phyloP scores from a whole-genome alignment of 176 grass and related monocot genomes.

The Aechmea fasciata region DNA sequence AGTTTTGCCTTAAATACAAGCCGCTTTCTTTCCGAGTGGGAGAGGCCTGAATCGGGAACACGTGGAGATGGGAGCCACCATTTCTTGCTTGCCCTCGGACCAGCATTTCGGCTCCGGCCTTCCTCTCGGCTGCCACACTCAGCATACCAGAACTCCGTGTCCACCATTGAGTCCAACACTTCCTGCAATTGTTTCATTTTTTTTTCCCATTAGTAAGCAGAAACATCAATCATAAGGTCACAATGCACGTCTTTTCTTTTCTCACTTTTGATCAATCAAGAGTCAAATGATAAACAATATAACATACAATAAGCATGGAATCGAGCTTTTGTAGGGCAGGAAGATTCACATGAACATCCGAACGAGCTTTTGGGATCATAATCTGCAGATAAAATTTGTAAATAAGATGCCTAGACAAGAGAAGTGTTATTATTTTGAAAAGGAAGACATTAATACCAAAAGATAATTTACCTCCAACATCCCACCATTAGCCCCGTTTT shows the following conservation, averaged over 20 bases:
- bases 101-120: constrained; percentile 23
- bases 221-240: constrained; percentile 10
- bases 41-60: constrained; percentile 61
- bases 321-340: constrained; percentile 98
- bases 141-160: constrained; percentile 80
- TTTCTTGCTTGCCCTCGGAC: constrained; percentile 59
- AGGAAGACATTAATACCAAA: not conserved
- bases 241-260: constrained; percentile 2
- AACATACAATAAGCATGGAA: constrained; percentile 86
- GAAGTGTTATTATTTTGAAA: not conserved
- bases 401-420: not conserved
- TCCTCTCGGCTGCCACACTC: constrained; percentile 57
- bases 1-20: constrained; percentile 83
- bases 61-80: constrained; percentile 91
- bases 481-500: constrained; percentile 69
- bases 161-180: constrained; percentile 78
- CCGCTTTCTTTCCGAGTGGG: constrained; percentile 53
- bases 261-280: constrained; percentile 1
- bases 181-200: constrained; percentile 46
- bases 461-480: constrained; percentile 50
- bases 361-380: constrained; percentile 92
- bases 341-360: constrained; percentile 91
- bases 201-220: constrained; percentile 4
- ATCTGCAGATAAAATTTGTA: constrained; percentile 35
- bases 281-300: not conserved